Evolutionary conservation across 176 grass and related monocot genomes (phyloP).

Genomic region (Carex myosuroides): DNA sequence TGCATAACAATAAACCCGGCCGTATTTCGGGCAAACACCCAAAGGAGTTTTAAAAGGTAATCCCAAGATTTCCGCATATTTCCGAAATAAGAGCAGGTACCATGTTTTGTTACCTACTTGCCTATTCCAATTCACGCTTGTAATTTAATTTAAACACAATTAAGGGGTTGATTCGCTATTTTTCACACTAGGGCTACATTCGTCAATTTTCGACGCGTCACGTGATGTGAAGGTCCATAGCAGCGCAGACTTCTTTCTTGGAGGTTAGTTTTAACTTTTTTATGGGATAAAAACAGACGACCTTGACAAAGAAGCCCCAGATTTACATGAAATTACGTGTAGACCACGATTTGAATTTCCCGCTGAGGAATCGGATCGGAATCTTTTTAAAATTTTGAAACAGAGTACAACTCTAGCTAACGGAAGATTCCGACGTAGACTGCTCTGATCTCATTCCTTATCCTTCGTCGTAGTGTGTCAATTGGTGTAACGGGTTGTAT

Average conservation of each 20-base stretch:
- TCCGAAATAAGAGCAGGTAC: not conserved
- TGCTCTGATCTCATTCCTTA: not conserved
- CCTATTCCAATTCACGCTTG: not conserved
- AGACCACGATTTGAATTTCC: conserved; percentile 22
- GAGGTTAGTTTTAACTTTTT: not conserved
- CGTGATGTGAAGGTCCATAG: not conserved
- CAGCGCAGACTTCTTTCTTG: not conserved
- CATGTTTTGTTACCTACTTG: not conserved
- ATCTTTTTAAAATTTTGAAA: conserved; percentile 23
- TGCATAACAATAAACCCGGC: not conserved
- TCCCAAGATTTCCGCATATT: not conserved
- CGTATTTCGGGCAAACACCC: conserved; percentile 5
- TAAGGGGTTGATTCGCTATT: not conserved
- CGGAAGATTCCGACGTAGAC: conserved; percentile 11
- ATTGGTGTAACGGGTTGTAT: not conserved
- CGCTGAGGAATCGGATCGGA: conserved; percentile 24
- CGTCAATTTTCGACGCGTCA: not conserved
- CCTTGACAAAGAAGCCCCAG: not conserved
- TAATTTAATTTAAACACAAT: not conserved
- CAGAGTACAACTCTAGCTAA: conserved; percentile 5
- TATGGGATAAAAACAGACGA: not conserved
- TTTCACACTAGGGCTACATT: not conserved
- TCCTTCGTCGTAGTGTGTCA: not conserved
- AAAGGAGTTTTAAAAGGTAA: not conserved
- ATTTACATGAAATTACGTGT: not conserved